phyloP scores from a whole-genome alignment of 306 rosid genomes.

The Cyamopsis tetragonoloba region DNA sequence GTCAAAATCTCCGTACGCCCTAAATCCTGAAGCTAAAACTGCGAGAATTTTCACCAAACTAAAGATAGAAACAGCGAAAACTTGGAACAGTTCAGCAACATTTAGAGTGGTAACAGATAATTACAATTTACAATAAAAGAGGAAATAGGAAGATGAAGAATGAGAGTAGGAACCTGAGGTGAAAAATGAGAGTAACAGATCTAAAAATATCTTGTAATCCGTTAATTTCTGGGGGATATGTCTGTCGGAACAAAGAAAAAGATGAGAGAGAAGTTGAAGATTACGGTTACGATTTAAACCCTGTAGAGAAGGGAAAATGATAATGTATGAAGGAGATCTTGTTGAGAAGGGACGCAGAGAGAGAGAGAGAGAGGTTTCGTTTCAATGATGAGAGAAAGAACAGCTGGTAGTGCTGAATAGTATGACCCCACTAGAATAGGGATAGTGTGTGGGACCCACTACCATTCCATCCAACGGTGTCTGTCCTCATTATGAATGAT shows the following conservation, averaged over 20 bases:
- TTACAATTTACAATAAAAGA: neutral
- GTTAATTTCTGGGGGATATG: conserved; percentile 17
- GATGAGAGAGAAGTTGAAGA: conserved; percentile 28
- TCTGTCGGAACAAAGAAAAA: conserved; percentile 32
- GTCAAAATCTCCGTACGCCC: neutral
- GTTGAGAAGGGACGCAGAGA: conserved; percentile 37
- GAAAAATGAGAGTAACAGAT: conserved; percentile 50
- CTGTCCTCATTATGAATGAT: conserved; percentile 12
- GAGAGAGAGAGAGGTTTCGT: too few species aligned
- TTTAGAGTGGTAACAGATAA: neutral
- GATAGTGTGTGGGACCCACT: conserved; percentile 44
- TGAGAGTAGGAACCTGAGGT: neutral
- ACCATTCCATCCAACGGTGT: neutral
- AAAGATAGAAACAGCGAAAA: neutral
- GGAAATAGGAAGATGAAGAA: conserved; percentile 1
- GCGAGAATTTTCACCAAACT: neutral
- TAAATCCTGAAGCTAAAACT: conserved; percentile 16
- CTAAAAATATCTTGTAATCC: conserved; percentile 37
- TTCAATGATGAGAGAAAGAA: conserved; percentile 30
- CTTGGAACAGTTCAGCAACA: neutral
- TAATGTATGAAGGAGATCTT: conserved; percentile 64
- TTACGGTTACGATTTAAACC: conserved; percentile 15
- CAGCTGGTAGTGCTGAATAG: conserved; percentile 57
- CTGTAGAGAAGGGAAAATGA: conserved; percentile 26
- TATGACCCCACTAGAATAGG: conserved; percentile 47